phyloP scores from a whole-genome alignment of 169 alveolate species.

The Eimeria zaria region DNA sequence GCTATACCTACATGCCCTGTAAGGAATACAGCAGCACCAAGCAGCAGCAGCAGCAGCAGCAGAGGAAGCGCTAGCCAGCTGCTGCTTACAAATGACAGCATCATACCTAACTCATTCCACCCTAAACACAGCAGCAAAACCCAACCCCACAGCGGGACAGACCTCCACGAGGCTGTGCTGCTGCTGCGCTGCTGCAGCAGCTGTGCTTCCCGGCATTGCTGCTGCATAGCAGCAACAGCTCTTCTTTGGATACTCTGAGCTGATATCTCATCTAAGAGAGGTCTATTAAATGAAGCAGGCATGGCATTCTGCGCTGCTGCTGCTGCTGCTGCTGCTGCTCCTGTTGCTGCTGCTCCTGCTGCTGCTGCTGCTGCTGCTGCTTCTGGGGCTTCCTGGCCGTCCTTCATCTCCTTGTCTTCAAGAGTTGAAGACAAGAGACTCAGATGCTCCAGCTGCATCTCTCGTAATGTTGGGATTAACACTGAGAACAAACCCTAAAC shows the following conservation, averaged over 20 bases:
- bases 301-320: neutral
- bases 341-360: neutral
- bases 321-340: neutral
- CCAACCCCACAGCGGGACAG: slow-evolving; percentile 80
- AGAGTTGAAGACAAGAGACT: slow-evolving; percentile 20
- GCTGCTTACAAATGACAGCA: slow-evolving; percentile 20
- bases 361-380: neutral
- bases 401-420: neutral
- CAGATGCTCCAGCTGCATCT: slow-evolving; percentile 57
- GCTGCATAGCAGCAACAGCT: slow-evolving; percentile 62
- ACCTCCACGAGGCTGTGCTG: slow-evolving; percentile 56
- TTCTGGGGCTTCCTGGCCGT: neutral
- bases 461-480: slow-evolving; percentile 20
- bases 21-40: slow-evolving; percentile 30
- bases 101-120: slow-evolving; percentile 53
- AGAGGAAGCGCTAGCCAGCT: slow-evolving; percentile 25
- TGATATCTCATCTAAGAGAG: slow-evolving; percentile 26
- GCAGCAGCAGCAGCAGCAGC: slow-evolving; percentile 44
- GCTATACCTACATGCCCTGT: slow-evolving; percentile 15
- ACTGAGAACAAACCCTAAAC: slow-evolving; percentile 19
- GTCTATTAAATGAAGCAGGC: slow-evolving; percentile 45
- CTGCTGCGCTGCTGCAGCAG: slow-evolving; percentile 74
- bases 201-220: slow-evolving; percentile 80
- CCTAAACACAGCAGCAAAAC: slow-evolving; percentile 66
- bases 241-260: slow-evolving; percentile 34